Percentiles rank a stretch among this genome's conserved stretches.
Evolutionary conservation across 1,284 basidiomycete genomes (phyloP).

Genomic region (Schizophyllum amplum): DNA sequence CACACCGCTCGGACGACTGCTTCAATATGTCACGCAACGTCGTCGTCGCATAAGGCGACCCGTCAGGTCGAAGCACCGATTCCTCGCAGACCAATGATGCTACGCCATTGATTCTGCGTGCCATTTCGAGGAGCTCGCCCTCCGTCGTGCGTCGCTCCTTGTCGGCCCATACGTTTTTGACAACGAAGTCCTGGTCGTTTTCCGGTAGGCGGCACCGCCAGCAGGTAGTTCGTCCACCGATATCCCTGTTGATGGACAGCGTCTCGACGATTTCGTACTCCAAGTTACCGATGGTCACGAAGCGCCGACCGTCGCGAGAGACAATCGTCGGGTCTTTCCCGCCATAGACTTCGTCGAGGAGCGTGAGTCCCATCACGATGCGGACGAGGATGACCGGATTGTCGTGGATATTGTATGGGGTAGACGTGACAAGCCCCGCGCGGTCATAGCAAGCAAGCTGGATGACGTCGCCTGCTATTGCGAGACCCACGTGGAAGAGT

Average conservation of each 20-base stretch:
- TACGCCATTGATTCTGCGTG: conserved; percentile 2
- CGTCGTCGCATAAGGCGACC: too few relatives aligned
- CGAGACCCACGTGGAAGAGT: background rate
- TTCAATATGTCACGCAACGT: too few relatives aligned
- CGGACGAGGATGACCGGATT: background rate
- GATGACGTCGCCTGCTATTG: background rate
- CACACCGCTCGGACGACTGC: too few relatives aligned
- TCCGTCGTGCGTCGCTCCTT: background rate
- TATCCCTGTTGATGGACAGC: conserved; percentile 1
- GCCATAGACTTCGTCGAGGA: background rate
- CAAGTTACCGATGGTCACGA: background rate
- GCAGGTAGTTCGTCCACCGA: conserved; percentile 8
- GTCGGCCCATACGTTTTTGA: conserved; percentile 10
- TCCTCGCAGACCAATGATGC: conserved; percentile 4
- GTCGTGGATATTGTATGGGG: background rate
- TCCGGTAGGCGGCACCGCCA: conserved; percentile 4
- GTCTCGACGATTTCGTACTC: background rate
- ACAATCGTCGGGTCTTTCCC: background rate
- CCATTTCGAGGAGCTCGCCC: conserved; percentile 3
- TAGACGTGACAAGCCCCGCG: background rate
- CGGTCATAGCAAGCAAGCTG: background rate
- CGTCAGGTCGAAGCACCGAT: background rate
- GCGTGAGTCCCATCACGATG: background rate
- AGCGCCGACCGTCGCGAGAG: background rate
- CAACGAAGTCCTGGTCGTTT: conserved; percentile 6